A percentile compares a stretch with the other conserved stretches of the same genome.
Evolutionary conservation across 2,329 filamentous ascomycete genomes (phyloP).

Genomic region (Aplosporella prunicola): DNA sequence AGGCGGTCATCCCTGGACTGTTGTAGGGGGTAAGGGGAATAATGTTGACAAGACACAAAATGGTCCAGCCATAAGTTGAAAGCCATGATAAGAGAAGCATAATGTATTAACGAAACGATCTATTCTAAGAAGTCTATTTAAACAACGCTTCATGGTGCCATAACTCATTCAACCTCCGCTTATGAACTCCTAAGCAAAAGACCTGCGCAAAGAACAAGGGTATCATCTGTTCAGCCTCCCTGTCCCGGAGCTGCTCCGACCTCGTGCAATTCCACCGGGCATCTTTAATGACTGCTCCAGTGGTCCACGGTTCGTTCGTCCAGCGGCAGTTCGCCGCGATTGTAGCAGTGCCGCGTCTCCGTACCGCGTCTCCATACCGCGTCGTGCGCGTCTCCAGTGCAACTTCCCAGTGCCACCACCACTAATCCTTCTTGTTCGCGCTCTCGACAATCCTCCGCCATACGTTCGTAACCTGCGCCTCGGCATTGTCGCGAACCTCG

Average conservation of each 20-base stretch:
- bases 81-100: too few relatives aligned
- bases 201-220: slow-evolving; percentile 9
- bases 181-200: background rate
- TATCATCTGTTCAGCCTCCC: slow-evolving; percentile 4
- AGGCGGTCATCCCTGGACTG: slow-evolving; percentile 59
- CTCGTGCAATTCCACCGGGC: background rate
- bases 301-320: too few relatives aligned
- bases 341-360: too few relatives aligned
- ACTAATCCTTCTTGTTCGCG: too few relatives aligned
- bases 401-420: too few relatives aligned
- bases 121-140: background rate
- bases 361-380: too few relatives aligned
- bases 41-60: background rate
- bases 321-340: too few relatives aligned
- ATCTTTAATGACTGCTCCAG: background rate
- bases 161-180: background rate
- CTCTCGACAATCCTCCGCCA: slow-evolving; percentile 15
- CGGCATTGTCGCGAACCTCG: slow-evolving; percentile 29
- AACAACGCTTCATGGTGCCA: background rate
- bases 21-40: slow-evolving; percentile 25
- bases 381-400: too few relatives aligned
- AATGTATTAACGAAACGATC: too few relatives aligned
- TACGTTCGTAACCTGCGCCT: slow-evolving; percentile 29
- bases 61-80: background rate
- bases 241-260: background rate